These are phyloP conservation scores for Vitis hybrid DNA, from an alignment of 177 flowering plant species.

Conservation along the genomic window DNA sequence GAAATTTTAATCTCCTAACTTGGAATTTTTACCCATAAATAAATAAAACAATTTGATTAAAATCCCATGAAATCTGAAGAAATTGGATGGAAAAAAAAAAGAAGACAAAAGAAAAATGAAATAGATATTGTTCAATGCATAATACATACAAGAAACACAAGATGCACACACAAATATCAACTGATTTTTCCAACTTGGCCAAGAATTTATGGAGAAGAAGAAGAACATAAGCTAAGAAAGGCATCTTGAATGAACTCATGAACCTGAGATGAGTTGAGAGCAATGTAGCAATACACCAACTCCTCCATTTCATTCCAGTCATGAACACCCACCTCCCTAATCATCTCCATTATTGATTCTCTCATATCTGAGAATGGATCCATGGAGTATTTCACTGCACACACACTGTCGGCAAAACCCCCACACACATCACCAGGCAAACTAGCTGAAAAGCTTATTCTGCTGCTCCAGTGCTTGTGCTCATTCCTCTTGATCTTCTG, in stretches of 20 bases:
- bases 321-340: constrained; percentile 31
- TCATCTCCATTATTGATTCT: constrained; percentile 54
- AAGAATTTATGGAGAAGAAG: neutral
- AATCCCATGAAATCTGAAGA: too few relatives aligned
- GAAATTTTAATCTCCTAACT: too few relatives aligned
- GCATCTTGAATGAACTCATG: constrained; percentile 41
- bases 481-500: constrained; percentile 15
- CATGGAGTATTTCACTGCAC: constrained; percentile 46
- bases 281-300: constrained; percentile 53
- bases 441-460: constrained; percentile 49
- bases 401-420: constrained; percentile 37
- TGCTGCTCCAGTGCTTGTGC: constrained; percentile 5
- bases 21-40: too few relatives aligned
- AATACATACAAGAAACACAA: too few relatives aligned
- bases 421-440: constrained; percentile 43
- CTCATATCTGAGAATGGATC: constrained; percentile 41
- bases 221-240: constrained; percentile 37
- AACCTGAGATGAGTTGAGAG: constrained; percentile 48
- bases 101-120: too few relatives aligned
- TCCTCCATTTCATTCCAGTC: constrained; percentile 64
- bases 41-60: too few relatives aligned
- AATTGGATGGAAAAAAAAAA: too few relatives aligned
- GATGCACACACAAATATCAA: neutral
- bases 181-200: neutral
- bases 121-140: too few relatives aligned